Conservation (phyloP, 1,284 basidiomycete species). For the Tausonia pullulans region DNA sequence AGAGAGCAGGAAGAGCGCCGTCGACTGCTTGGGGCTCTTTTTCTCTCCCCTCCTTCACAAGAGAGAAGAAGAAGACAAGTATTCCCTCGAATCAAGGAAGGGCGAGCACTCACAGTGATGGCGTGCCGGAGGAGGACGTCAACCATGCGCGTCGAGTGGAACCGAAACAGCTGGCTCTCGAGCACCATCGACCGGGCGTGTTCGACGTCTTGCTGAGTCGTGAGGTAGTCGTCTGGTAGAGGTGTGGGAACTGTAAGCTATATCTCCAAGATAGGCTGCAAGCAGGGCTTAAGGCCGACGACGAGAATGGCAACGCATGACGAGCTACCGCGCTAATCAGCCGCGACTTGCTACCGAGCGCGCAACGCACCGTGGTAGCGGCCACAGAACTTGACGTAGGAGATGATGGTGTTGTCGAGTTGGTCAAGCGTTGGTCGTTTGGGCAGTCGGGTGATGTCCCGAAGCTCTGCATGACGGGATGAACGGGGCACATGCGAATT, state of each 20-base stretch:
- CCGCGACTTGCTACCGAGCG: background rate
- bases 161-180: constrained; percentile 70
- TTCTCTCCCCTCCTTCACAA: no score
- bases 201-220: constrained; percentile 64
- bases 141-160: constrained; percentile 80
- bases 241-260: constrained; percentile 5
- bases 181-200: constrained; percentile 64
- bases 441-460: constrained; percentile 61
- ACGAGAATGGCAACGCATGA: background rate
- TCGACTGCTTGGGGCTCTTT: no score
- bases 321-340: background rate
- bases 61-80: no score
- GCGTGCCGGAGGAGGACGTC: constrained; percentile 60
- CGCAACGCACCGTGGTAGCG: constrained; percentile 63
- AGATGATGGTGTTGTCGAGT: constrained; percentile 63
- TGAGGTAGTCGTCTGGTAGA: constrained; percentile 62
- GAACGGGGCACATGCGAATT: constrained; percentile 1
- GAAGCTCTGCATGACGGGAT: constrained; percentile 50
- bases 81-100: constrained; percentile 2
- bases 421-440: constrained; percentile 54
- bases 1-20: no score
- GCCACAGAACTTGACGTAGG: constrained; percentile 65
- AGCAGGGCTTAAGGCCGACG: background rate
- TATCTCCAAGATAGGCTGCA: background rate
- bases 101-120: constrained; percentile 44